Evolutionary conservation across 2,329 filamentous ascomycete species (phyloP).

Genomic region (Pseudocercospora musae): DNA sequence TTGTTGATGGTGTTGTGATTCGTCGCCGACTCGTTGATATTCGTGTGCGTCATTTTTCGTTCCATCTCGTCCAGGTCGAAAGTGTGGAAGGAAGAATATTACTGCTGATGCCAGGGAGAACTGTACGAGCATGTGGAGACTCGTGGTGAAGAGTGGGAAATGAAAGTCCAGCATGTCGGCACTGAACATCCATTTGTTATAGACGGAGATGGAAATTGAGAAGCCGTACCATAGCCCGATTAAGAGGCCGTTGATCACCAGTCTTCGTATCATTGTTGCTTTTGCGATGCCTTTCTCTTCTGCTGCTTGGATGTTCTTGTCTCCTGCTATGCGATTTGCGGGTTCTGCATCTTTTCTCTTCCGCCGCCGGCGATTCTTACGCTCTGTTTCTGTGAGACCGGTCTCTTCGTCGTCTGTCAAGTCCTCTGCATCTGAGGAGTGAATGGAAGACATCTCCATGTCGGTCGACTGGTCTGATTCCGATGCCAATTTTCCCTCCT

Average conservation of each 20-base stretch:
- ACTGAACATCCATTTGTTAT: constrained; percentile 99
- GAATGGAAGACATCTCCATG: constrained; percentile 22
- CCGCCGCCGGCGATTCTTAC: constrained; percentile 60
- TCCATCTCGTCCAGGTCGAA: constrained; percentile 63
- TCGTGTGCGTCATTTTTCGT: neutral
- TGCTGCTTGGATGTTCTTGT: constrained; percentile 53
- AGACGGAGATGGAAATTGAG: constrained; percentile 91
- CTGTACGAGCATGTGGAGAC: constrained; percentile 93
- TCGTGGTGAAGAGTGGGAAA: constrained; percentile 92
- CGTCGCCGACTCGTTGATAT: constrained; percentile 20
- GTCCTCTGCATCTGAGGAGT: constrained; percentile 16
- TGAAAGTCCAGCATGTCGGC: constrained; percentile 80
- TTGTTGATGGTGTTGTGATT: constrained; percentile 12
- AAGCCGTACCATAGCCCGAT: constrained; percentile 88
- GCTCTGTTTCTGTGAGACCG: constrained; percentile 70
- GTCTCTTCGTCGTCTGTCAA: constrained; percentile 73
- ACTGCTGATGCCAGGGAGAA: constrained; percentile 75
- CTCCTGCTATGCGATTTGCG: constrained; percentile 62
- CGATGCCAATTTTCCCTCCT: constrained; percentile 2
- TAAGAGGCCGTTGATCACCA: constrained; percentile 72
- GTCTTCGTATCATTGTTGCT: constrained; percentile 64
- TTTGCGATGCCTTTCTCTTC: constrained; percentile 71
- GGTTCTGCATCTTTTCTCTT: constrained; percentile 63
- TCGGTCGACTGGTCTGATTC: constrained; percentile 16
- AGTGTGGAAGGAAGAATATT: constrained; percentile 75